phyloP scores from a whole-genome alignment of 1,139 yeast genomes.

The Kodamaea fungicola region DNA sequence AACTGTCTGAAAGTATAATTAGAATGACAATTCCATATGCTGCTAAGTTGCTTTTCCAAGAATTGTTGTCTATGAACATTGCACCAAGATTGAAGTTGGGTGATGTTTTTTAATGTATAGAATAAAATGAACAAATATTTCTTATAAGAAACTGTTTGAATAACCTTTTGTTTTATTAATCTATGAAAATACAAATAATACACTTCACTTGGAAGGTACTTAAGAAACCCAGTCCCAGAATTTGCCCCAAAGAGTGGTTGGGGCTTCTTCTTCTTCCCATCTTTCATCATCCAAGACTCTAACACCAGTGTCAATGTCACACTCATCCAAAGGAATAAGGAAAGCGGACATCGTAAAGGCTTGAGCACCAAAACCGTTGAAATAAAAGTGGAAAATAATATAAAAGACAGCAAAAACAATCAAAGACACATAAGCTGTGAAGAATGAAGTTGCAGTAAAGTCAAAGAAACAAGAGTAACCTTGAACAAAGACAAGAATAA shows the following conservation, averaged over 20 bases:
- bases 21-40: constrained; percentile 98
- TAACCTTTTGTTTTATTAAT: too few species aligned
- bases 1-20: constrained; percentile 78
- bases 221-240: constrained; percentile 36
- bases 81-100: constrained; percentile 92
- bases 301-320: constrained; percentile 61
- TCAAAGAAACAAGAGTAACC: constrained; percentile 64
- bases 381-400: constrained; percentile 50
- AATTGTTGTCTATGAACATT: constrained; percentile 92
- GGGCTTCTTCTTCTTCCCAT: constrained; percentile 48
- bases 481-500: constrained; percentile 61
- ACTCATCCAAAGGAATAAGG: constrained; percentile 46
- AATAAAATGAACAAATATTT: too few species aligned
- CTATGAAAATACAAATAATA: background rate
- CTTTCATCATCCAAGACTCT: constrained; percentile 52
- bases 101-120: constrained; percentile 57
- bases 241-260: constrained; percentile 52
- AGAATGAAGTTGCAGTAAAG: constrained; percentile 53
- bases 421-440: constrained; percentile 65
- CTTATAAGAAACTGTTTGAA: too few species aligned
- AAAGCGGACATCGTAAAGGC: constrained; percentile 32
- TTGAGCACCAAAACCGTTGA: constrained; percentile 34
- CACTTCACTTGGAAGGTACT: background rate
- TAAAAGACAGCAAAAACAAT: constrained; percentile 53
- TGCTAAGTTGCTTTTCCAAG: constrained; percentile 93